phyloP scores from a whole-genome alignment of 441 rosid species.

The Populus tomentosa region DNA sequence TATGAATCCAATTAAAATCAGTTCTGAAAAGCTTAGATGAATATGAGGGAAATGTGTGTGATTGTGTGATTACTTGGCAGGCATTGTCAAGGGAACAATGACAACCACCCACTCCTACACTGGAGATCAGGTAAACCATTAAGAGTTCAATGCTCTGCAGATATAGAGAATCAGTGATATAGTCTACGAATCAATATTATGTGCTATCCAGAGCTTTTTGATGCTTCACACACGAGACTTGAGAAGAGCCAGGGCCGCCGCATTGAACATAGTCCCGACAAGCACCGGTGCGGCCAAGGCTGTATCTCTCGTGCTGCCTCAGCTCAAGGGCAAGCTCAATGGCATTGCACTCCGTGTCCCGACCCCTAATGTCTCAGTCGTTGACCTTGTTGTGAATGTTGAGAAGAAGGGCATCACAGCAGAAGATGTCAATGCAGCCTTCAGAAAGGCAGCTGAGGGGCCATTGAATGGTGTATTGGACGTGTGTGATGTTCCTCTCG shows the following conservation, averaged over 20 bases:
- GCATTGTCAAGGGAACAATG: slow-evolving; percentile 98
- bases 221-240: slow-evolving; percentile 96
- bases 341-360: slow-evolving; percentile 69
- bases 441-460: slow-evolving; percentile 85
- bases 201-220: slow-evolving; percentile 70
- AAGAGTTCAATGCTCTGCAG: background rate
- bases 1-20: slow-evolving; percentile 19
- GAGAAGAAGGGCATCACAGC: slow-evolving; percentile 79
- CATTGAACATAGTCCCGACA: slow-evolving; percentile 91
- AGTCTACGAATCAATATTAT: background rate
- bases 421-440: slow-evolving; percentile 86
- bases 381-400: slow-evolving; percentile 84
- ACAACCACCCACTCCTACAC: slow-evolving; percentile 98
- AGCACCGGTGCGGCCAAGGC: slow-evolving; percentile 99
- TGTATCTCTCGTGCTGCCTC: slow-evolving; percentile 87
- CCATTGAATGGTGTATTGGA: slow-evolving; percentile 82
- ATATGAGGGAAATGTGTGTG: background rate
- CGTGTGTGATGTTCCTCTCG: slow-evolving; percentile 84
- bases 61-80: slow-evolving; percentile 30
- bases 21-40: background rate
- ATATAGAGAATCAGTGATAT: background rate
- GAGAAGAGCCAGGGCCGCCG: slow-evolving; percentile 98
- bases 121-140: slow-evolving; percentile 78
- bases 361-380: slow-evolving; percentile 91
- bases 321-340: slow-evolving; percentile 61